Evolutionary conservation across 495 filamentous ascomycete genomes (phyloP).

Genomic region (Gamarada debralockiae): DNA sequence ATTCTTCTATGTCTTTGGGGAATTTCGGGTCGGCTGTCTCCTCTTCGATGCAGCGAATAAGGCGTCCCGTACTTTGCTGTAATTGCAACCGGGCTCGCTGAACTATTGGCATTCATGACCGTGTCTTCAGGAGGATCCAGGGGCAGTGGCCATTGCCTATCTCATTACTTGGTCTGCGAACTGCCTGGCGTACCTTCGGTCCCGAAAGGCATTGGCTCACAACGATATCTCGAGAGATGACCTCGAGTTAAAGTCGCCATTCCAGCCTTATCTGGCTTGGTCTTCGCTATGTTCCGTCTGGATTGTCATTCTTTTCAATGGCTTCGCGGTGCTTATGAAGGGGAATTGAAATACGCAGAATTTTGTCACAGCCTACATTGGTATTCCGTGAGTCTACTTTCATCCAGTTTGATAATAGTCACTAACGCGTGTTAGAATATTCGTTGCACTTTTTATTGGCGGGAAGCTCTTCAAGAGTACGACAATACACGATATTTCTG

Average conservation of each 20-base stretch:
- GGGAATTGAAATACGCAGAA: too few relatives aligned
- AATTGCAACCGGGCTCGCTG: not conserved
- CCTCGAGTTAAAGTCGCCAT: not conserved
- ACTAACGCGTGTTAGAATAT: too few relatives aligned
- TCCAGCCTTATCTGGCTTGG: not conserved
- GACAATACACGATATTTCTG: too few relatives aligned
- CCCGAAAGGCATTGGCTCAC: not conserved
- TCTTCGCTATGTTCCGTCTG: too few relatives aligned
- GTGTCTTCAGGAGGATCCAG: not conserved
- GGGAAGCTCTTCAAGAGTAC: too few relatives aligned
- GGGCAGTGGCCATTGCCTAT: not conserved
- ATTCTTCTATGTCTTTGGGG: slow-evolving; percentile 63
- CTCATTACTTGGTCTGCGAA: not conserved
- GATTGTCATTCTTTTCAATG: too few relatives aligned
- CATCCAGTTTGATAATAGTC: too few relatives aligned
- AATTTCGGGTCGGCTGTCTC: slow-evolving; percentile 65
- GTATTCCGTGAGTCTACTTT: too few relatives aligned
- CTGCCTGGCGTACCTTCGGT: not conserved
- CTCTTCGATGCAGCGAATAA: slow-evolving; percentile 28
- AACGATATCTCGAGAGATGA: not conserved
- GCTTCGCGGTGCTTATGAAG: too few relatives aligned
- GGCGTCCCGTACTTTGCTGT: not conserved
- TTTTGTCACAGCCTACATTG: too few relatives aligned
- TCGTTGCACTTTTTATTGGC: too few relatives aligned
- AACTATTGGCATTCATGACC: not conserved